Evolutionary conservation across 352 stramenopile species (phyloP).

Genomic region (Pythium aquatile): DNA sequence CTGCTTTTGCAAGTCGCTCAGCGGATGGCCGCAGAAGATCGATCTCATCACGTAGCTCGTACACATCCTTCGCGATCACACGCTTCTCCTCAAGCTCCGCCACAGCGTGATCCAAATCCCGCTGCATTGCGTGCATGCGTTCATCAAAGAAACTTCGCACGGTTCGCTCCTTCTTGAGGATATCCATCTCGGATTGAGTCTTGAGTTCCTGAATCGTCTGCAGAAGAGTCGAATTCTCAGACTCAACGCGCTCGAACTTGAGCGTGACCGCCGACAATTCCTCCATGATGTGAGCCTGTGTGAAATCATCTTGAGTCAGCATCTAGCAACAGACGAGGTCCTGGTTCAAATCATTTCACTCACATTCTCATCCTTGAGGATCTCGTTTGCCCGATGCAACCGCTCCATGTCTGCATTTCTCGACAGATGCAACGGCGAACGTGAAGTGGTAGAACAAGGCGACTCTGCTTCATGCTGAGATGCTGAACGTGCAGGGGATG

Average conservation of each 20-base stretch:
- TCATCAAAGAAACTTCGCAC: conserved; percentile 55
- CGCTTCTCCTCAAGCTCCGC: conserved; percentile 37
- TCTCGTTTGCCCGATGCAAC: conserved; percentile 45
- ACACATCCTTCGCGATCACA: conserved; percentile 36
- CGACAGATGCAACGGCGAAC: conserved; percentile 43
- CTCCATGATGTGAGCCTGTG: conserved; percentile 39
- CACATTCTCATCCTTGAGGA: conserved; percentile 69
- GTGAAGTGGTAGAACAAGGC: conserved; percentile 7
- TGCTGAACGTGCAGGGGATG: neutral
- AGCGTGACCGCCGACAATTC: conserved; percentile 29
- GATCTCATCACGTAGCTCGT: conserved; percentile 55
- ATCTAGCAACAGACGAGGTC: neutral
- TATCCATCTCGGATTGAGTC: conserved; percentile 45
- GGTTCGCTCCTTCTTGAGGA: conserved; percentile 55
- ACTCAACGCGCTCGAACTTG: conserved; percentile 28
- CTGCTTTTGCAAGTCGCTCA: conserved; percentile 47
- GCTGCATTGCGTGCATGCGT: conserved; percentile 44
- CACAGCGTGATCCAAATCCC: conserved; percentile 34
- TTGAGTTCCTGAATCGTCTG: conserved; percentile 37
- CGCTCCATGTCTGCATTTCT: conserved; percentile 49
- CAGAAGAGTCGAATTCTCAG: conserved; percentile 33
- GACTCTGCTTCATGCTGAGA: neutral
- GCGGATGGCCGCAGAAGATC: conserved; percentile 60
- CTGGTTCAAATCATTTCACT: conserved; percentile 1
- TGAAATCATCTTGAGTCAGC: neutral